Percentiles rank a stretch among this genome's conserved stretches.
Conservation (phyloP, 495 filamentous ascomycete species). For the Letharia columbiana region DNA sequence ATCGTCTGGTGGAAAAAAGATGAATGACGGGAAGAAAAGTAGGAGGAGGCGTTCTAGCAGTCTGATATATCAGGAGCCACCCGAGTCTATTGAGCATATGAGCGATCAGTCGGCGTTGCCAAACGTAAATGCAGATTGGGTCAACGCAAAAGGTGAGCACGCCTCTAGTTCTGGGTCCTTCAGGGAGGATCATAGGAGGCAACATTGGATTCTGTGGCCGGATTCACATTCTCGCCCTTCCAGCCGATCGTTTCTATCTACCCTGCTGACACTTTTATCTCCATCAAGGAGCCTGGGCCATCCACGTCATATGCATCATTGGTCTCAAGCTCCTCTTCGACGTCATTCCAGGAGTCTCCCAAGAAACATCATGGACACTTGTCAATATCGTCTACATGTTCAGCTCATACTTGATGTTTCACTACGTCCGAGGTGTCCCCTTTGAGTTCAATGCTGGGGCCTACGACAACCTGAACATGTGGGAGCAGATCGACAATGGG, state of each 20-base stretch:
- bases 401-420: conserved; percentile 98
- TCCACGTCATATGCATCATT: conserved; percentile 86
- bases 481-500: conserved; percentile 99
- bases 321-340: conserved; percentile 91
- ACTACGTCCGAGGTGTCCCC: conserved; percentile 93
- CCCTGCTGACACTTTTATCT: conserved; percentile 3
- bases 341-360: conserved; percentile 86
- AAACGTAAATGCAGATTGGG: conserved; percentile 96
- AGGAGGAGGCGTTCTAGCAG: conserved; percentile 88
- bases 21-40: conserved; percentile 54
- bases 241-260: not conserved
- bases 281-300: conserved; percentile 81
- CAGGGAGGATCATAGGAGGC: not conserved
- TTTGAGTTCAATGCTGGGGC: conserved; percentile 99
- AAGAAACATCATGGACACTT: conserved; percentile 96
- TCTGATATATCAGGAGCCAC: conserved; percentile 89
- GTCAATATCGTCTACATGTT: conserved; percentile 99
- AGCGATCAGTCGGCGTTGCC: conserved; percentile 91
- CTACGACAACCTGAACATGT: conserved; percentile 99
- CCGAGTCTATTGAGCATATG: conserved; percentile 87
- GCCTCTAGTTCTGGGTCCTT: not conserved
- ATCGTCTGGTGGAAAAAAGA: conserved; percentile 38
- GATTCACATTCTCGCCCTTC: not conserved
- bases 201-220: not conserved
- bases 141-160: conserved; percentile 88